These are phyloP conservation scores for Hymenoscyphus albidus DNA, from an alignment of 2,329 filamentous ascomycete species.

Conservation along the genomic window DNA sequence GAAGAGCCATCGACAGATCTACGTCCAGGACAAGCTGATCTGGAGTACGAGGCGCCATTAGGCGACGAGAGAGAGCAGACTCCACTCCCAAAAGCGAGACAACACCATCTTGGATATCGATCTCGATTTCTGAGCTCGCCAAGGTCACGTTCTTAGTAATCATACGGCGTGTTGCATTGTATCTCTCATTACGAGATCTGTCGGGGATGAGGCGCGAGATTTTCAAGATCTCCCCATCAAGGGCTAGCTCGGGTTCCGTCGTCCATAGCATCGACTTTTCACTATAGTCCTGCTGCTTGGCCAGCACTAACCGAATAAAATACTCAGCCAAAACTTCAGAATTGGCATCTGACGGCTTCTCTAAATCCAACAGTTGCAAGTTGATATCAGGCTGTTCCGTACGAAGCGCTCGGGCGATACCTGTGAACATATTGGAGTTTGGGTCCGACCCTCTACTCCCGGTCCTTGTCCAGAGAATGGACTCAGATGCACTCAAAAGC, in stretches of 20 bases:
- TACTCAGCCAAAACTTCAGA: not conserved
- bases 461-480: constrained; percentile 19
- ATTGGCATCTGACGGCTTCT: not conserved
- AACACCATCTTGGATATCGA: not conserved
- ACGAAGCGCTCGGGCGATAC: constrained; percentile 11
- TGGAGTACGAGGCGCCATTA: not conserved
- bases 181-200: constrained; percentile 5
- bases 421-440: constrained; percentile 15
- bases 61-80: not conserved
- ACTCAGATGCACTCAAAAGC: constrained; percentile 5
- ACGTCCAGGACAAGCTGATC: not conserved
- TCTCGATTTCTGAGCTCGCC: not conserved
- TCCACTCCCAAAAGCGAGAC: not conserved
- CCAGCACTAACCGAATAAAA: not conserved
- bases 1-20: not conserved
- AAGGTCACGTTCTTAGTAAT: constrained; percentile 7
- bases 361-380: not conserved
- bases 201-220: constrained; percentile 10
- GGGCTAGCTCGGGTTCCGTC: constrained; percentile 11
- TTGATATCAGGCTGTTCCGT: constrained; percentile 7
- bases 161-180: constrained; percentile 10
- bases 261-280: constrained; percentile 11
- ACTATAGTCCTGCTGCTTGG: not conserved
- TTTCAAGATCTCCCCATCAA: not conserved
- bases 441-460: constrained; percentile 12